These are phyloP conservation scores for Sanguinoderma infundibulare DNA, from an alignment of 1,284 basidiomycete species.

Conservation along the genomic window DNA sequence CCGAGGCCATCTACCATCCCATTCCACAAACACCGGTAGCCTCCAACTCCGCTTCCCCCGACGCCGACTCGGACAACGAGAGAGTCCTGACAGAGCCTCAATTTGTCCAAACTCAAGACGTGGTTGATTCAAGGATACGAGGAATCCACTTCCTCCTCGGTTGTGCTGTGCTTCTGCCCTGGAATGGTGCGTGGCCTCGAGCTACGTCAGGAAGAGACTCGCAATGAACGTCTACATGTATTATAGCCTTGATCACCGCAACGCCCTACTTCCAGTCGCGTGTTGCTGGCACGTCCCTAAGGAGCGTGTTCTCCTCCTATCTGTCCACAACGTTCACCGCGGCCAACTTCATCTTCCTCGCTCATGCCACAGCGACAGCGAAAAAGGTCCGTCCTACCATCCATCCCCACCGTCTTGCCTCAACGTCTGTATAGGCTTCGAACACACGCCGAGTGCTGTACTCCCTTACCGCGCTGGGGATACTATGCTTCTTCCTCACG, in stretches of 20 bases:
- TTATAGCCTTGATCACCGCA: slow-evolving; percentile 73
- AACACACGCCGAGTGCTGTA: slow-evolving; percentile 30
- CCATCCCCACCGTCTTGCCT: neutral
- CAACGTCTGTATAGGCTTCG: slow-evolving; percentile 23
- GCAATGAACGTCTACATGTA: neutral
- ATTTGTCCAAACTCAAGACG: slow-evolving; percentile 18
- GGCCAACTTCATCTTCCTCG: slow-evolving; percentile 69
- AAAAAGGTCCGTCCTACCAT: slow-evolving; percentile 57
- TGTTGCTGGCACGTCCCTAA: slow-evolving; percentile 57
- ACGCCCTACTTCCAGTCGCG: slow-evolving; percentile 76
- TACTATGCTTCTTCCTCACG: slow-evolving; percentile 59
- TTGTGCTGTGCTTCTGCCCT: slow-evolving; percentile 73
- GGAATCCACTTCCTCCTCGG: slow-evolving; percentile 77
- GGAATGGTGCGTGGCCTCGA: slow-evolving; percentile 64
- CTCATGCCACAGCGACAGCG: slow-evolving; percentile 69
- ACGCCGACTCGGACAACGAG: slow-evolving; percentile 41
- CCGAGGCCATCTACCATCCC: slow-evolving; percentile 34
- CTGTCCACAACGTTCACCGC: slow-evolving; percentile 67
- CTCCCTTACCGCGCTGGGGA: slow-evolving; percentile 39
- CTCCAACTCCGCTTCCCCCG: slow-evolving; percentile 22
- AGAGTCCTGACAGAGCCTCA: slow-evolving; percentile 31
- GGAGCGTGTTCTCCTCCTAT: slow-evolving; percentile 70
- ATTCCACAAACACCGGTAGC: slow-evolving; percentile 33
- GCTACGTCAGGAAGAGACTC: neutral
- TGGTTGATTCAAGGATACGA: slow-evolving; percentile 47